Base-by-base conservation (phyloP, 148 eudicot species). In the Chenopodium berlandieri region DNA sequence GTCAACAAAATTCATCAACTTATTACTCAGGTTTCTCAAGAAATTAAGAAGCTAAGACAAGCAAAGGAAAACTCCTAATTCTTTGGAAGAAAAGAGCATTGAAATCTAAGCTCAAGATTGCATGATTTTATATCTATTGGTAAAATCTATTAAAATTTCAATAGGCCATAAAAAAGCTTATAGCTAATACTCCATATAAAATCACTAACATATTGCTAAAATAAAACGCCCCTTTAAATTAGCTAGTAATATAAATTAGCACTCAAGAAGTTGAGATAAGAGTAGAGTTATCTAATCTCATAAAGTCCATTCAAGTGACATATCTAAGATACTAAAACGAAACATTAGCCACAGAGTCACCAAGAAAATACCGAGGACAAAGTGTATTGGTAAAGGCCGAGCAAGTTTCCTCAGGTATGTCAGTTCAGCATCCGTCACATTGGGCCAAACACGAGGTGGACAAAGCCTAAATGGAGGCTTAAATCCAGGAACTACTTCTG, bases 321-420 rank as follows among this genome's bases (percentile, higher is more conserved):
- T 3, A 31, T 52, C 10, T 54, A 34, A 79, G 63, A 71, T 23
- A 23, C 54, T 50, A 20, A 67, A 46, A 65, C 30, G 75, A 62
- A 54, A 79, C 17, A 74, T 30, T 37, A 83, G 58, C 73, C 44
- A 60, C 27, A 69, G 62, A 76, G 32, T 23, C 73, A 84, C 74
- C 54, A 80, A 71, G 22, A 70, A 77, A 82, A n/a, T 92, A 96
- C 99, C 99, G 60, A 96, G 95, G 54, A 94, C 99, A 86, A 96
- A 96, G 87, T 96, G 99, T 69, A 90, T 87, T 73, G 99, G 99
- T 79, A 94, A 89, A 79, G 86, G 86, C 63, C 83, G 93, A 90
- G 98, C 94, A 87, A 90, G 89, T 80, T 85, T 94, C 91, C 99
- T 92, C 85, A 96, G 88, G 81, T 94, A 85, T 50, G 98, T 96